Evolutionary conservation across 176 grass and related monocot genomes (phyloP).

Genomic region (Eleusine coracana): DNA sequence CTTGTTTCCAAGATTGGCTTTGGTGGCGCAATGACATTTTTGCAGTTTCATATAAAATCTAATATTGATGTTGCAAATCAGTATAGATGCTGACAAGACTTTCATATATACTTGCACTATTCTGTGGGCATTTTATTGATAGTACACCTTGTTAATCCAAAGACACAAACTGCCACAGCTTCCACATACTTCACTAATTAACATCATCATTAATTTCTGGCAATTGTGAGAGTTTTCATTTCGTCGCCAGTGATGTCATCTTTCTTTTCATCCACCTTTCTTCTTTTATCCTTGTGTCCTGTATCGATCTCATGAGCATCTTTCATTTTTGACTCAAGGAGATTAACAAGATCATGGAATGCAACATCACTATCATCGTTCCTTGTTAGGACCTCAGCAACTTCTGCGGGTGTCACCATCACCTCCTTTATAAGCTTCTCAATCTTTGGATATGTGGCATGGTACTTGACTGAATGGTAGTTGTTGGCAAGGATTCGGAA

Average conservation of each 20-base stretch:
- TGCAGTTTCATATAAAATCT: background rate
- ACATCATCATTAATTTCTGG: background rate
- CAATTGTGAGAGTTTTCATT: background rate
- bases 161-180: background rate
- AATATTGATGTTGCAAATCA: background rate
- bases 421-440: slow-evolving; percentile 52
- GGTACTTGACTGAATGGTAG: slow-evolving; percentile 59
- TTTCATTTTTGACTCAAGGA: slow-evolving; percentile 57
- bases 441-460: slow-evolving; percentile 50
- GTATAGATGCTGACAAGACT: background rate
- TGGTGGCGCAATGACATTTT: background rate
- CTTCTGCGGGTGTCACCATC: slow-evolving; percentile 71
- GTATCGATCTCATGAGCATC: slow-evolving; percentile 34
- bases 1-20: background rate
- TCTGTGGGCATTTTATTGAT: background rate
- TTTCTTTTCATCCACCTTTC: slow-evolving; percentile 22
- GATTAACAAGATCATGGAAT: slow-evolving; percentile 44
- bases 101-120: background rate
- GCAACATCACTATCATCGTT: slow-evolving; percentile 50
- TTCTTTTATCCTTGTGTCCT: slow-evolving; percentile 16
- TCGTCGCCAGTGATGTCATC: slow-evolving; percentile 6
- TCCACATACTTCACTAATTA: background rate
- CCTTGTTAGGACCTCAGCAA: slow-evolving; percentile 73
- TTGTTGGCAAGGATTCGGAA: slow-evolving; percentile 75
- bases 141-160: background rate